A percentile compares a stretch with the other conserved stretches of the same genome.
phyloP scores from a whole-genome alignment of 2,329 filamentous ascomycete species.

The Arthrobotrys pseudoclavata region DNA sequence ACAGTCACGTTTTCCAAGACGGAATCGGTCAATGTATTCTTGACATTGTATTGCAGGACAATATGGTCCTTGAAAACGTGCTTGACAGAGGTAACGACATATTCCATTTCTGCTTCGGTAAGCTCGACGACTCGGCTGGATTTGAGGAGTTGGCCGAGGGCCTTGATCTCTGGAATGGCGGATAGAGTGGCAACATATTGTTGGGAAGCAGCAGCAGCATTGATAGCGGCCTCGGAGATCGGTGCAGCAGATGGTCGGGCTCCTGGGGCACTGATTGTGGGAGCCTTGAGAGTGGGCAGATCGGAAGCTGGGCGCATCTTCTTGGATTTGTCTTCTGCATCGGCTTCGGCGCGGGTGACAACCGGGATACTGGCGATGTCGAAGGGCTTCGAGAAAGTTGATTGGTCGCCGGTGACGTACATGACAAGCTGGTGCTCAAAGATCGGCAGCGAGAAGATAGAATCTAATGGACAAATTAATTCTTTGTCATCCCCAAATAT shows the following conservation, averaged over 20 bases:
- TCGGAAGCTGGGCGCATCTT: slow-evolving; percentile 84
- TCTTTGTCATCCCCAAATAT: slow-evolving; percentile 1
- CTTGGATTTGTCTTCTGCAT: slow-evolving; percentile 95
- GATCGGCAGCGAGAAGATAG: slow-evolving; percentile 91
- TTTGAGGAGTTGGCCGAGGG: slow-evolving; percentile 91
- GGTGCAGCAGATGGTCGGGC: slow-evolving; percentile 68
- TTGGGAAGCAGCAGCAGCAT: slow-evolving; percentile 83
- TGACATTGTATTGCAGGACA: slow-evolving; percentile 95
- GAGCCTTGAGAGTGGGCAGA: slow-evolving; percentile 92
- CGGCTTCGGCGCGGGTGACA: slow-evolving; percentile 93
- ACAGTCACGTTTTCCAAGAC: slow-evolving; percentile 91
- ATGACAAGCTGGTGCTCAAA: slow-evolving; percentile 98
- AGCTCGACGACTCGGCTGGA: slow-evolving; percentile 88
- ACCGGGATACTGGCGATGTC: slow-evolving; percentile 91
- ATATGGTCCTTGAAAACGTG: slow-evolving; percentile 98
- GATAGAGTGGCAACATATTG: slow-evolving; percentile 75
- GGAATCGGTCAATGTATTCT: slow-evolving; percentile 93
- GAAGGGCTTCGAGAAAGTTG: slow-evolving; percentile 86
- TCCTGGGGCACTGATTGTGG: slow-evolving; percentile 83
- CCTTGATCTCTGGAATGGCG: slow-evolving; percentile 85
- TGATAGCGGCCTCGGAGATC: slow-evolving; percentile 80
- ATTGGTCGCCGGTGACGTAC: slow-evolving; percentile 94
- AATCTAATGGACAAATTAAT: slow-evolving; percentile 72
- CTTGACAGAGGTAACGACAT: slow-evolving; percentile 92
- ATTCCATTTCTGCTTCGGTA: slow-evolving; percentile 97